Base-by-base conservation (phyloP, 352 stramenopile species). In the Pilasporangium apinafurcum region DNA sequence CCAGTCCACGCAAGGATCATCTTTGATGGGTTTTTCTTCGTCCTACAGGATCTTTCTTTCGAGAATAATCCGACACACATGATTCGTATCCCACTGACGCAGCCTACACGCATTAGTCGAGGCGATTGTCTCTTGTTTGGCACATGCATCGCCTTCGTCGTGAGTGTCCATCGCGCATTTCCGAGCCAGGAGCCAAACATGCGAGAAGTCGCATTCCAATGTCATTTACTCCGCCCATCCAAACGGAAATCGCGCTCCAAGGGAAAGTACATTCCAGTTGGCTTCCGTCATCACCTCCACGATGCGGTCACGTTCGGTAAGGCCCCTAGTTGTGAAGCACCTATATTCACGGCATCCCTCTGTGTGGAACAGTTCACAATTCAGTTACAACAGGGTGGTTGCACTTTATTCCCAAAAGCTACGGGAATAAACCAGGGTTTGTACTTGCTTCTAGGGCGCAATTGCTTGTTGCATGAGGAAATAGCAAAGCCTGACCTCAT, bases 1-100 rank as follows among this genome's bases (percentile, higher is more conserved):
- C 53, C 48, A 4, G 65, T 86, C 2, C 76, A 89, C 47, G 63
- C 76, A 24, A 60, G 73, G 18, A 85, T 89, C 37, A 32, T 52
- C 0, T 85, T 86, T 34, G 73, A 89, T 24, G 73, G 73, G 2
- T 51, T 52, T 14, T 81, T 73, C n/a, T 88, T 83, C 40, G 48
- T 88, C 31, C 51, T 88, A 7, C 65, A 88, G 43, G 76, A 88
- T 22, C 48, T 88, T 14, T 85, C 73, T 6, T 86, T 88, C 43
- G 70, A 88, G 32, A 59, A 65, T 1, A 79, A 84, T 16, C 65
- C 64, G 30, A 51, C 45, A 14, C 60, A 56, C 13, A 70, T 81
- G 48, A 86, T 73, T 0, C 73, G 76, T 14, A 61, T 88, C 0
- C 35, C 62, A 36, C 54, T 86, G 4, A 48, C 56, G 6, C 54